A percentile compares a stretch with the other conserved stretches of the same genome.
Evolutionary conservation across 2,329 filamentous ascomycete genomes (phyloP).

Genomic region (Penicillium sp.): DNA sequence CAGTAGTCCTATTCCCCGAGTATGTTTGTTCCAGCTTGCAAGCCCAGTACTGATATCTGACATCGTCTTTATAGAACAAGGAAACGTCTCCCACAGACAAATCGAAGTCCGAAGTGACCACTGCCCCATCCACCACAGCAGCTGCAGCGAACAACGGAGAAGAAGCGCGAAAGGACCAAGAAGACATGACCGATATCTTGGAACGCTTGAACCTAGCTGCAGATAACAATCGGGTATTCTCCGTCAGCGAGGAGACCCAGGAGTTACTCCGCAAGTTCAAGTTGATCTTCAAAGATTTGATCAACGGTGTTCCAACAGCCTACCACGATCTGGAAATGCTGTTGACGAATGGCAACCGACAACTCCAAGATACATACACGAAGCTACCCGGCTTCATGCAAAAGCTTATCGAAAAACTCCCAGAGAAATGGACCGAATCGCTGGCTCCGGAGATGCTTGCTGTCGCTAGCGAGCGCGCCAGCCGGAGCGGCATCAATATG

Average conservation of each 20-base stretch:
- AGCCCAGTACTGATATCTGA: neutral
- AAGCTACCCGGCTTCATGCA: constrained; percentile 76
- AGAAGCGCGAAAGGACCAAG: constrained; percentile 61
- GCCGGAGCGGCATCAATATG: constrained; percentile 60
- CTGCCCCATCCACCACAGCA: constrained; percentile 2
- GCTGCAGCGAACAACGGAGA: constrained; percentile 28
- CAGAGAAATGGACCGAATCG: constrained; percentile 74
- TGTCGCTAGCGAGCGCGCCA: constrained; percentile 69
- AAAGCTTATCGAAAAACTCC: constrained; percentile 82
- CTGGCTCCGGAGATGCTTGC: constrained; percentile 82
- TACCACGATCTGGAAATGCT: constrained; percentile 82
- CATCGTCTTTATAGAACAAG: constrained; percentile 7
- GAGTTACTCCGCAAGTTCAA: constrained; percentile 83
- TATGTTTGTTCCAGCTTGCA: neutral
- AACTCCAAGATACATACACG: constrained; percentile 64
- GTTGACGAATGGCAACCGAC: constrained; percentile 63
- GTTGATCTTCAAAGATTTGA: constrained; percentile 84
- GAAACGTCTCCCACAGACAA: constrained; percentile 5
- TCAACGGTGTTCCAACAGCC: constrained; percentile 90
- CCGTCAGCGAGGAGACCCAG: constrained; percentile 79
- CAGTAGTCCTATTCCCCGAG: constrained; percentile 4
- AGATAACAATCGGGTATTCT: constrained; percentile 82
- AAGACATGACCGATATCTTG: constrained; percentile 77
- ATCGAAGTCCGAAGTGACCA: constrained; percentile 6
- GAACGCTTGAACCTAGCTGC: constrained; percentile 82